Evolutionary conservation across 495 filamentous ascomycete genomes (phyloP).

Genomic region (Lepraria neglecta): DNA sequence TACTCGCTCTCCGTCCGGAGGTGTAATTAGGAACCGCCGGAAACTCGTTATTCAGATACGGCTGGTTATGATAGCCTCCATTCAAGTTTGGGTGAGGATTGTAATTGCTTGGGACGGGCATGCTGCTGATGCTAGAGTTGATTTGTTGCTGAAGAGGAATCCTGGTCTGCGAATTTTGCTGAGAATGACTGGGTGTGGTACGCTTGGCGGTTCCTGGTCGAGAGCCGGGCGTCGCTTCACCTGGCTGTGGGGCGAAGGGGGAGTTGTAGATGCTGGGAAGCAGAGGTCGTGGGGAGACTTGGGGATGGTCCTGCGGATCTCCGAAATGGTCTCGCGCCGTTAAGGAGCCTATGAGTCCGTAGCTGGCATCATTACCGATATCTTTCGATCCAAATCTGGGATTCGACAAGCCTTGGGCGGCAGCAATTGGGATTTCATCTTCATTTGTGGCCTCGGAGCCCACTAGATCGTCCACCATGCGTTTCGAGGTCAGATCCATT

Average conservation of each 20-base stretch:
- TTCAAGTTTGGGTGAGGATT: background rate
- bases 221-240: conserved; percentile 32
- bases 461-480: conserved; percentile 55
- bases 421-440: conserved; percentile 27
- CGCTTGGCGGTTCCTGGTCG: conserved; percentile 21
- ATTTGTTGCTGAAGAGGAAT: conserved; percentile 6
- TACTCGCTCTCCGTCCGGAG: conserved; percentile 4
- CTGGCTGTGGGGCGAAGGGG: conserved; percentile 32
- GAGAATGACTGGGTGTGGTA: conserved; percentile 15
- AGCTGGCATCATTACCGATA: conserved; percentile 21
- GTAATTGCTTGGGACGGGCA: conserved; percentile 22
- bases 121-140: conserved; percentile 18
- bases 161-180: conserved; percentile 16
- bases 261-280: conserved; percentile 47
- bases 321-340: conserved; percentile 17
- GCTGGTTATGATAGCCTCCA: conserved; percentile 6
- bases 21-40: conserved; percentile 1
- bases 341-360: conserved; percentile 18
- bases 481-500: conserved; percentile 29
- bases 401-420: conserved; percentile 29
- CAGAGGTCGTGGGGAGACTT: conserved; percentile 25
- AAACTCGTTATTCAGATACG: background rate
- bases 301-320: conserved; percentile 19
- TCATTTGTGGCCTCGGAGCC: conserved; percentile 49
- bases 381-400: background rate